Conservation (phyloP, 108 stramenopile species). For the Fragilaria radians region DNA sequence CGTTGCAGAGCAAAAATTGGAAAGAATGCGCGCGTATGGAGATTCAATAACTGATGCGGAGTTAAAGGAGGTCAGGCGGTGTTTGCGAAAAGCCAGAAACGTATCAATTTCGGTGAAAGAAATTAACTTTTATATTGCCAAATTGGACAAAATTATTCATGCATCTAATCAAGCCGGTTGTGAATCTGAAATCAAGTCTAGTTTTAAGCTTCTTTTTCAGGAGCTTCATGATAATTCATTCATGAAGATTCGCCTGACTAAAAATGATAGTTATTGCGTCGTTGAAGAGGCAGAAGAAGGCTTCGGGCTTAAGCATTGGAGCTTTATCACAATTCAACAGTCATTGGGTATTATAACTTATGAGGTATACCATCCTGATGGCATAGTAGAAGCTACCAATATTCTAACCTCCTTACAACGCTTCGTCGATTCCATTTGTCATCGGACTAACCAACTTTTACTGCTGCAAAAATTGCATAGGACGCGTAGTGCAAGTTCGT, state of each 20-base stretch:
- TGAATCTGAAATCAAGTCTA: conserved; percentile 49
- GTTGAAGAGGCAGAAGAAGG: not conserved
- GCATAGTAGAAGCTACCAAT: conserved; percentile 31
- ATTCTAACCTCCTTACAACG: conserved; percentile 15
- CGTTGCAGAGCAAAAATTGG: conserved; percentile 58
- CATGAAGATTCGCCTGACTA: conserved; percentile 8
- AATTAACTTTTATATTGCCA: conserved; percentile 50
- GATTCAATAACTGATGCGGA: conserved; percentile 28
- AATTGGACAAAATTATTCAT: conserved; percentile 42
- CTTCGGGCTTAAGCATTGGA: conserved; percentile 40
- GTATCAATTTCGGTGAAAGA: conserved; percentile 32
- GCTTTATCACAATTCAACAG: conserved; percentile 40
- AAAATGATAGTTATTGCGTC: conserved; percentile 19
- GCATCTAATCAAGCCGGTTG: conserved; percentile 43
- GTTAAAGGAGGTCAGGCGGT: conserved; percentile 36
- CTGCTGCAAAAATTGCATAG: conserved; percentile 56
- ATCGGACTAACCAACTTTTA: conserved; percentile 60
- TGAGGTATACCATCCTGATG: conserved; percentile 59
- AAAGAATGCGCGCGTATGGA: conserved; percentile 39
- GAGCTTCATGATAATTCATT: conserved; percentile 17
- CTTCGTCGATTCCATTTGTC: conserved; percentile 22
- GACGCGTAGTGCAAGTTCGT: conserved; percentile 37
- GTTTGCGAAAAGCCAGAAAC: conserved; percentile 46
- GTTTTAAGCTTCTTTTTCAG: conserved; percentile 25
- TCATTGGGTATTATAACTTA: conserved; percentile 29